A percentile compares a stretch with the other conserved stretches of the same genome.
Evolutionary conservation across 2,329 filamentous ascomycete genomes (phyloP).

Genomic region (Ophiognomonia clavigignenti-juglandacearum): DNA sequence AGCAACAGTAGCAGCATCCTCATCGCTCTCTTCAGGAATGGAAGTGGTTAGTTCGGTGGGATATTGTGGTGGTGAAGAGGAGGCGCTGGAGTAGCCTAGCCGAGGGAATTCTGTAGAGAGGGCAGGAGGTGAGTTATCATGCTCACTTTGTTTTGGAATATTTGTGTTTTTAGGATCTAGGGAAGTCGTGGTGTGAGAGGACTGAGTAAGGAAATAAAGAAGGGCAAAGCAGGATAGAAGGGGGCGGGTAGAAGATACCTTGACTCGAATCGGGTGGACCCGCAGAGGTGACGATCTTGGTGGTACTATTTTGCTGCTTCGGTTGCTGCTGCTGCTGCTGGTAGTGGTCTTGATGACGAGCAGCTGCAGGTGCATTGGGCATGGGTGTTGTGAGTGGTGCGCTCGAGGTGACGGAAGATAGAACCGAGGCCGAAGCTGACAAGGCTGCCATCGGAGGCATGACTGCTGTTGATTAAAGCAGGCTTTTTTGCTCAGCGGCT

Average conservation of each 20-base stretch:
- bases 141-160: not conserved
- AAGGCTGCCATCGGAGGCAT: not conserved
- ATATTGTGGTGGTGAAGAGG: slow-evolving; percentile 42
- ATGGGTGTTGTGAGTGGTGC: not conserved
- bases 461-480: too few relatives aligned
- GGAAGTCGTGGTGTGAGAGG: not conserved
- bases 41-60: slow-evolving; percentile 46
- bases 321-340: too few relatives aligned
- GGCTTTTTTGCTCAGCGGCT: too few relatives aligned
- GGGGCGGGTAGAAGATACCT: slow-evolving; percentile 26
- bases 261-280: not conserved
- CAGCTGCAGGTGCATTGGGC: not conserved
- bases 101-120: slow-evolving; percentile 10
- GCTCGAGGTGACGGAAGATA: not conserved
- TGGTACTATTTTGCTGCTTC: not conserved
- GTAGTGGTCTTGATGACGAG: not conserved
- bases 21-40: slow-evolving; percentile 54
- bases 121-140: slow-evolving; percentile 14
- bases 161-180: slow-evolving; percentile 5
- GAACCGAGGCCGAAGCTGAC: not conserved
- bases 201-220: slow-evolving; percentile 10
- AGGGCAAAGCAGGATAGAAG: too few relatives aligned
- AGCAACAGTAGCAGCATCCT: slow-evolving; percentile 49
- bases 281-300: not conserved
- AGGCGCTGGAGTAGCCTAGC: slow-evolving; percentile 22